Percentiles rank a stretch among this genome's conserved stretches.
These are phyloP conservation scores for Saturnispora sekii DNA, from an alignment of 805 yeast species.

Conservation along the genomic window DNA sequence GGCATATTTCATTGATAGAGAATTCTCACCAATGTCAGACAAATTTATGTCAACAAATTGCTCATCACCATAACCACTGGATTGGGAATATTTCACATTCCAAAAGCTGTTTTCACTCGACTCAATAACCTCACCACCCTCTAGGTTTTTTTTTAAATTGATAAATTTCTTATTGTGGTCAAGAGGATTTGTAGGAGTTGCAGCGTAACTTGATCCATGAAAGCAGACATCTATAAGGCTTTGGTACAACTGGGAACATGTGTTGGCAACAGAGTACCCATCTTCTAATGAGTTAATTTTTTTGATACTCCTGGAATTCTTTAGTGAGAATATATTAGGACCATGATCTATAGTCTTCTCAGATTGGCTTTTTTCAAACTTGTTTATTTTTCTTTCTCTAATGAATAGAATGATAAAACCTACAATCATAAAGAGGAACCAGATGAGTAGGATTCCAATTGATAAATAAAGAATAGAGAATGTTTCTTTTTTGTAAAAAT, in stretches of 20 bases:
- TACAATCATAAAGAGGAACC: conserved; percentile 35
- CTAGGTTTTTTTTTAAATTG: not conserved
- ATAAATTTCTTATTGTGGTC: not conserved
- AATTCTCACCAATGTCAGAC: conserved; percentile 7
- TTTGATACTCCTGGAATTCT: not conserved
- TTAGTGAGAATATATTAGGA: not conserved
- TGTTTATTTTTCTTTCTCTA: conserved; percentile 6
- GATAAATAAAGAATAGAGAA: conserved; percentile 40
- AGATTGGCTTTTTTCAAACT: not conserved
- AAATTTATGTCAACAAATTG: not conserved
- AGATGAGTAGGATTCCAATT: conserved; percentile 33
- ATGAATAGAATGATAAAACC: conserved; percentile 13
- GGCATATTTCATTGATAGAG: conserved; percentile 4
- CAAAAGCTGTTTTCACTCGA: conserved; percentile 4
- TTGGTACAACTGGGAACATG: conserved; percentile 3
- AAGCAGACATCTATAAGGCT: conserved; percentile 8
- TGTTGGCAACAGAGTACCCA: not conserved
- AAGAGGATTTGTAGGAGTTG: conserved; percentile 10
- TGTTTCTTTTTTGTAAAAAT: conserved; percentile 28
- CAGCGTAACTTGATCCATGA: not conserved
- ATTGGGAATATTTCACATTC: not conserved
- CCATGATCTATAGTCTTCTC: not conserved
- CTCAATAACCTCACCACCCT: not conserved
- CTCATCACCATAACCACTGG: not conserved
- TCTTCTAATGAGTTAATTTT: not conserved